Evolutionary conservation across 257 asterid genomes (phyloP).

Genomic region (Capsicum baccatum): DNA sequence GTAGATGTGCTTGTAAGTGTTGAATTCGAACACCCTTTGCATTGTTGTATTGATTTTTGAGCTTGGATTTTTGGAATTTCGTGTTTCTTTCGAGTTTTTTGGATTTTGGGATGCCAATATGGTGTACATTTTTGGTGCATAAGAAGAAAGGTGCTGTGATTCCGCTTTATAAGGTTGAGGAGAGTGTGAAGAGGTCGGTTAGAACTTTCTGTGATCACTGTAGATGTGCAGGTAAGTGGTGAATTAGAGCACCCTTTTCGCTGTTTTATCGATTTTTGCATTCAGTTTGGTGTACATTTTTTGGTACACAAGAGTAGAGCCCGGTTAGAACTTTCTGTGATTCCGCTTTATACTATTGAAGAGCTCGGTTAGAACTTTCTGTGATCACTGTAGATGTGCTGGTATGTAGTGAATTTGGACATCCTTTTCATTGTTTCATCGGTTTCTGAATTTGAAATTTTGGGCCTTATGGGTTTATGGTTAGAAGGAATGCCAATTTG

Average conservation of each 20-base stretch:
- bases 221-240: slow-evolving; percentile 61
- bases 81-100: neutral
- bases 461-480: no score
- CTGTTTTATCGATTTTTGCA: neutral
- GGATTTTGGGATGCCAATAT: slow-evolving; percentile 53
- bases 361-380: slow-evolving; percentile 55
- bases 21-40: neutral
- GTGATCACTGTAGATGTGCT: slow-evolving; percentile 74
- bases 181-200: slow-evolving; percentile 53
- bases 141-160: slow-evolving; percentile 64
- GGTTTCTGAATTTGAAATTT: neutral
- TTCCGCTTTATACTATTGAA: slow-evolving; percentile 72
- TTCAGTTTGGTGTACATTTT: slow-evolving; percentile 57
- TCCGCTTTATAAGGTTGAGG: slow-evolving; percentile 80
- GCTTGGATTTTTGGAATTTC: neutral
- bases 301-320: slow-evolving; percentile 66
- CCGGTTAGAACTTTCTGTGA: slow-evolving; percentile 37
- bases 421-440: neutral
- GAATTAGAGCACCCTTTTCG: neutral
- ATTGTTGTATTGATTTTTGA: neutral
- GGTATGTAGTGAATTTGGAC: slow-evolving; percentile 40
- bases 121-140: slow-evolving; percentile 74
- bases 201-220: slow-evolving; percentile 74
- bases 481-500: no score
- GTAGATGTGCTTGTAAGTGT: slow-evolving; percentile 65